A percentile compares a stretch with the other conserved stretches of the same genome.
phyloP scores from a whole-genome alignment of 2,329 filamentous ascomycete genomes.

The Samsoniella hepiali region DNA sequence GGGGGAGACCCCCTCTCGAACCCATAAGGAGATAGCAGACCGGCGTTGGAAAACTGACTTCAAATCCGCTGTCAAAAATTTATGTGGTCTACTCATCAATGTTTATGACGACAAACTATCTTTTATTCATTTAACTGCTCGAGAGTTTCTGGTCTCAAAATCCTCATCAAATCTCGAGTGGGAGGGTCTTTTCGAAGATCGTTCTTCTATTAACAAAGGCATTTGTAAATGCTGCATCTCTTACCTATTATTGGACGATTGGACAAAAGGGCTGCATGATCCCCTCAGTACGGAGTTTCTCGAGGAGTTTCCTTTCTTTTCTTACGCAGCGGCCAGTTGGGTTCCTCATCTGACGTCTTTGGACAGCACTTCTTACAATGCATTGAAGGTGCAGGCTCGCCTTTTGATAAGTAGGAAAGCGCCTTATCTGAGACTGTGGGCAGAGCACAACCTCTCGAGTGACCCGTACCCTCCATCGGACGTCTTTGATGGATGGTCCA shows the following conservation, averaged over 20 bases:
- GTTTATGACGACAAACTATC: neutral
- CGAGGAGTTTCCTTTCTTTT: neutral
- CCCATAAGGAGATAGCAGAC: neutral
- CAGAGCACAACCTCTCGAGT: neutral
- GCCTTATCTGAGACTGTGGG: too few relatives aligned
- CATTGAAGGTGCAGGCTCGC: neutral
- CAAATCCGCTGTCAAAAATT: neutral
- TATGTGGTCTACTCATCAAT: neutral
- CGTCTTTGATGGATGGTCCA: too few relatives aligned
- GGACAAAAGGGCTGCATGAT: neutral
- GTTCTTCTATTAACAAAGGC: neutral
- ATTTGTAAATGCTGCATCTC: neutral
- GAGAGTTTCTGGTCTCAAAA: neutral
- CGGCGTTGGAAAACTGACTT: constrained; percentile 10
- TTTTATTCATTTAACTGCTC: neutral
- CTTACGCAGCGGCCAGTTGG: neutral
- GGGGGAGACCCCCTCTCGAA: too few relatives aligned
- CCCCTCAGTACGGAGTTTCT: neutral
- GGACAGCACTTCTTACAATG: neutral
- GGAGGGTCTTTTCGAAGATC: neutral
- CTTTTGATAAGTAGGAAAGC: neutral
- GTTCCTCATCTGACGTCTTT: neutral
- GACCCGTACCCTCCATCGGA: too few relatives aligned
- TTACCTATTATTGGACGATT: neutral
- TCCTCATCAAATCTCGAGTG: neutral